Base-by-base conservation (phyloP, 257 asterid species). In the Anisodus tanguticus region DNA sequence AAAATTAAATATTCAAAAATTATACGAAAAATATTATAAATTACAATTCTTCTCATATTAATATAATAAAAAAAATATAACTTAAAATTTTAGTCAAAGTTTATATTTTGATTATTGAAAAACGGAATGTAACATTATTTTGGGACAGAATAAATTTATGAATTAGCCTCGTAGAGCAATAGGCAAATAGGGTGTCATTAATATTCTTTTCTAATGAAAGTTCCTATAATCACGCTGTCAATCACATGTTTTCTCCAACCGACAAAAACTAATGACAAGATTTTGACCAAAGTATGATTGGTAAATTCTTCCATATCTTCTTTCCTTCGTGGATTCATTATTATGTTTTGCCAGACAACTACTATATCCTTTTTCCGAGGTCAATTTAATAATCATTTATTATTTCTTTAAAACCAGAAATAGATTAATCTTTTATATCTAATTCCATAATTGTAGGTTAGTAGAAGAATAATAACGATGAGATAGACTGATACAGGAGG, bases 211-310 rank as follows among this genome's bases (percentile, higher is more conserved):
- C 43, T 74, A 19, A 74, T 49, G 0, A 49, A 47, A 74, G 22
- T 49, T 74, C 60, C 80, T 49, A 26, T 11, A 74, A 74, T 74
- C 60, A 74, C 62, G 80, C 60, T 74, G n/a, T 74, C 60, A 49
- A 19, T 74, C 80, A 74, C 80, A 74, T 74, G 80, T 59, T 6
- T 19, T 47, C 47, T 7, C 41, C 53, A n/a, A 3, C 41, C 3
- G 10, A 22, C 58, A 49, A 22, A 10, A 47, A 6, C 49, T 49
- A 74, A 47, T 49, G 60, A 49, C 19, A 49, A 49, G 13, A 22
- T 72, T 45, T 72, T 74, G 79, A 71, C 79, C 58, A 4, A 45
- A 3, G 6, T 22, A n/a, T 41, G 58, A 71, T 71, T 43, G 59
- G 53, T 68, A 39, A 68, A 68, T 15, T 68, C 12, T 68, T 37